phyloP scores from a whole-genome alignment of 192 early-diverging fungal species.

The Mortierella antarctica region DNA sequence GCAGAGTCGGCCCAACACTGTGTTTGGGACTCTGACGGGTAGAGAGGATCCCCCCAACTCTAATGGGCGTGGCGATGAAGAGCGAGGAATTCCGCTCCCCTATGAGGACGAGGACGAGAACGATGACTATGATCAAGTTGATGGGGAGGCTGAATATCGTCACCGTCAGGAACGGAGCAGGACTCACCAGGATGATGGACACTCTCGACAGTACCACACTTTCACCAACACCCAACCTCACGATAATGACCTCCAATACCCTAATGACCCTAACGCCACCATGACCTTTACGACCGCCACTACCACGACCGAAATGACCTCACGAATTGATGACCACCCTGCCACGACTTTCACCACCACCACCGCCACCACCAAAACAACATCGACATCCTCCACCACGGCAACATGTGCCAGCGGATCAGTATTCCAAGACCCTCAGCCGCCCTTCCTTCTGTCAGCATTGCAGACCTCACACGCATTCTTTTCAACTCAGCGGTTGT shows the following conservation, averaged over 20 bases:
- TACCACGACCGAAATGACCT: no score
- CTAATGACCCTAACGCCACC: slow-evolving; percentile 20
- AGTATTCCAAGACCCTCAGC: slow-evolving; percentile 34
- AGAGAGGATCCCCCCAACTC: not conserved
- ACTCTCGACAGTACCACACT: not conserved
- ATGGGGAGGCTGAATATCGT: not conserved
- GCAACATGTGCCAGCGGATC: slow-evolving; percentile 1
- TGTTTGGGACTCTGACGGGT: not conserved
- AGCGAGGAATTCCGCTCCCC: slow-evolving; percentile 17
- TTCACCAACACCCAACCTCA: not conserved
- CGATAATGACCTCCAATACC: slow-evolving; percentile 15
- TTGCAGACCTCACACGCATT: slow-evolving; percentile 8
- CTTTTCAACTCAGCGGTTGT: slow-evolving; percentile 26
- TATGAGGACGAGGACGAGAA: slow-evolving; percentile 19
- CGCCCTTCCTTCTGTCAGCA: slow-evolving; percentile 34
- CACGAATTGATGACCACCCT: not conserved
- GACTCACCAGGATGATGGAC: slow-evolving; percentile 6
- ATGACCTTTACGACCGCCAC: no score
- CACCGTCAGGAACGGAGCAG: not conserved
- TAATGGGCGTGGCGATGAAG: not conserved
- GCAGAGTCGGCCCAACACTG: not conserved
- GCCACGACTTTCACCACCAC: slow-evolving; percentile 20
- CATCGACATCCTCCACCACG: not conserved
- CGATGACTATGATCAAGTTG: not conserved
- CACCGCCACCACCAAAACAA: slow-evolving; percentile 21